phyloP scores from a whole-genome alignment of 2,329 filamentous ascomycete genomes.

The Claviceps sp. region DNA sequence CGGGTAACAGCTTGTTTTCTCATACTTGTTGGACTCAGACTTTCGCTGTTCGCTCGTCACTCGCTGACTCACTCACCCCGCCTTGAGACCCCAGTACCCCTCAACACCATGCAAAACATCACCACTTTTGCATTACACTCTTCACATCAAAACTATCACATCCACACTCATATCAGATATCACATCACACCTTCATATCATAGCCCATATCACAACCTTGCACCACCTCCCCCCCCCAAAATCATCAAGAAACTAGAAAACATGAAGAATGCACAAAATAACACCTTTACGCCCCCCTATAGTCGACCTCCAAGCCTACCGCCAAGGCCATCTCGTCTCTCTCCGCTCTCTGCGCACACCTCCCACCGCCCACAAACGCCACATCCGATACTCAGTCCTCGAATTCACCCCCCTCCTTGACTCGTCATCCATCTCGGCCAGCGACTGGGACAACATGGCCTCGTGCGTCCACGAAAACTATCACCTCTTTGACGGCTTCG shows the following conservation, averaged over 20 bases:
- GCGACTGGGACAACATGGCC: slow-evolving; percentile 77
- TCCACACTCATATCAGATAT: too few relatives aligned
- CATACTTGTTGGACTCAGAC: too few relatives aligned
- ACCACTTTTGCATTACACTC: background rate
- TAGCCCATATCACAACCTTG: too few relatives aligned
- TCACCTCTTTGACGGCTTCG: slow-evolving; percentile 77
- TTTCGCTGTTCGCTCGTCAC: background rate
- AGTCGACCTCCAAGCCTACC: slow-evolving; percentile 38
- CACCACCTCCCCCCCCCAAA: background rate
- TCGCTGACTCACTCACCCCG: background rate
- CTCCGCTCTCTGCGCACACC: slow-evolving; percentile 68
- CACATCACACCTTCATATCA: too few relatives aligned
- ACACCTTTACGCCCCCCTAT: background rate
- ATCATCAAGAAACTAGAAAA: background rate
- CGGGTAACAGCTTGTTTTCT: too few relatives aligned
- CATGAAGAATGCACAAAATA: background rate
- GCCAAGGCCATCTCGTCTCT: slow-evolving; percentile 32
- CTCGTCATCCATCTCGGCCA: slow-evolving; percentile 77
- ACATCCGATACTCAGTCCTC: slow-evolving; percentile 70
- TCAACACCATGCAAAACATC: background rate
- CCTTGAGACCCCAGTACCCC: background rate
- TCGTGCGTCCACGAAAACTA: slow-evolving; percentile 72
- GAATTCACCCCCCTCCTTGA: slow-evolving; percentile 80
- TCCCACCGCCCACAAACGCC: slow-evolving; percentile 63
- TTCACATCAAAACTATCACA: too few relatives aligned